A percentile compares a stretch with the other conserved stretches of the same genome.
These are phyloP conservation scores for Physaria fendleri DNA, from an alignment of 345 rosid genomes.

Conservation along the genomic window DNA sequence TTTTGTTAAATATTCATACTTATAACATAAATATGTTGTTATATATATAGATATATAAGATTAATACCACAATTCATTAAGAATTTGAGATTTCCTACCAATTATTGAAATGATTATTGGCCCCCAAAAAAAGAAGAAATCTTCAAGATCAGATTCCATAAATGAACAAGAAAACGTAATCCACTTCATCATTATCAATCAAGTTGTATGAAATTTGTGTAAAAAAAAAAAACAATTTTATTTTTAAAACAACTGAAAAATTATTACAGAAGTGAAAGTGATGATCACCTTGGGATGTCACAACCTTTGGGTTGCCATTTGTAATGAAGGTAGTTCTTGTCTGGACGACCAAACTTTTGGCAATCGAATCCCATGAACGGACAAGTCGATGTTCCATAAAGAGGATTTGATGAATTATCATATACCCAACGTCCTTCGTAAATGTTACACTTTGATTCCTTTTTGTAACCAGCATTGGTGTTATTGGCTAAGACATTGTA, in stretches of 20 bases:
- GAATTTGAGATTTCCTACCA: neutral
- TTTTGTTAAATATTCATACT: neutral
- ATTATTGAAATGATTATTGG: conserved; percentile 1
- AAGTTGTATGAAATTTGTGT: neutral
- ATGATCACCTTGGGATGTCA: conserved; percentile 37
- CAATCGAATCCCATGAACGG: conserved; percentile 42
- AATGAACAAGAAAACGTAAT: neutral
- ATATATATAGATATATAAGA: neutral
- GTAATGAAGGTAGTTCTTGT: conserved; percentile 34
- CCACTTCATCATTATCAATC: neutral
- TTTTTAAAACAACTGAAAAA: too few relatives aligned
- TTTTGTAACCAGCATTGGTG: neutral
- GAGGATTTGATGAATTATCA: conserved; percentile 27
- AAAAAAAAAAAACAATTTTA: neutral
- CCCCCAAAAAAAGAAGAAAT: too few relatives aligned
- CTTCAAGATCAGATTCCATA: neutral
- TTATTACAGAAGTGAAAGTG: neutral
- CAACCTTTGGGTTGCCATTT: conserved; percentile 47
- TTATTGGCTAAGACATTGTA: conserved; percentile 13
- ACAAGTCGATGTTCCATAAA: conserved; percentile 35
- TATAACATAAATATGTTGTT: neutral
- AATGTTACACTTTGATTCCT: conserved; percentile 26
- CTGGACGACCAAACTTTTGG: conserved; percentile 44
- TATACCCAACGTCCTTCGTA: conserved; percentile 44
- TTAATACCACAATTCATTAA: neutral